phyloP scores from a whole-genome alignment of 1,284 basidiomycete genomes.

The Anthracocystis walkeri region DNA sequence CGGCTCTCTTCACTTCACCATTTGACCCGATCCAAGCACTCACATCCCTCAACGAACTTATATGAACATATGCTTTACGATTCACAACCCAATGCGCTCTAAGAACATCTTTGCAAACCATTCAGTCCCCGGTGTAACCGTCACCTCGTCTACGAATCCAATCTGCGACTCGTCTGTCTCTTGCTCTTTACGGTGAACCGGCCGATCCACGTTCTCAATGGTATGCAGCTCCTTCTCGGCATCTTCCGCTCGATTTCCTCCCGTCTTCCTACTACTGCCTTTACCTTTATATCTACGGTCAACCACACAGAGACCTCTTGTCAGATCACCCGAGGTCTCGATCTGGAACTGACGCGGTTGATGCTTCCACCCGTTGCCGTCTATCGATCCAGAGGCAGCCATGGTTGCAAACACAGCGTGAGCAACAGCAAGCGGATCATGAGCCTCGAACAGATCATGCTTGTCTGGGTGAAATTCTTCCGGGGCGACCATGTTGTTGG shows the following conservation, averaged over 20 bases:
- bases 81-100: slow-evolving; percentile 39
- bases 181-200: slow-evolving; percentile 9
- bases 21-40: neutral
- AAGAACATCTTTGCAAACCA: slow-evolving; percentile 60
- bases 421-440: slow-evolving; percentile 66
- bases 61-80: neutral
- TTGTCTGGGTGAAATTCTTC: slow-evolving; percentile 55
- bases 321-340: slow-evolving; percentile 60
- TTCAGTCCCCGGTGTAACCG: slow-evolving; percentile 48
- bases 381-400: slow-evolving; percentile 5
- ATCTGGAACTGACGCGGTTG: slow-evolving; percentile 51
- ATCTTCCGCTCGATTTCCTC: slow-evolving; percentile 42
- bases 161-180: slow-evolving; percentile 22
- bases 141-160: slow-evolving; percentile 51
- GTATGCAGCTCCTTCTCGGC: slow-evolving; percentile 18
- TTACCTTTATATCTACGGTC: slow-evolving; percentile 48
- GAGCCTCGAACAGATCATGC: slow-evolving; percentile 63
- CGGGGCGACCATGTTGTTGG: slow-evolving; percentile 58
- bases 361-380: slow-evolving; percentile 42
- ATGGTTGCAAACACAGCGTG: slow-evolving; percentile 58
- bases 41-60: neutral
- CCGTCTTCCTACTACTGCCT: slow-evolving; percentile 45
- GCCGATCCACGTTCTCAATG: slow-evolving; percentile 33
- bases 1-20: neutral
- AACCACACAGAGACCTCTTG: slow-evolving; percentile 63